Base-by-base conservation (phyloP, 176 grass and related monocot genomes). In the Ensete ventricosum region DNA sequence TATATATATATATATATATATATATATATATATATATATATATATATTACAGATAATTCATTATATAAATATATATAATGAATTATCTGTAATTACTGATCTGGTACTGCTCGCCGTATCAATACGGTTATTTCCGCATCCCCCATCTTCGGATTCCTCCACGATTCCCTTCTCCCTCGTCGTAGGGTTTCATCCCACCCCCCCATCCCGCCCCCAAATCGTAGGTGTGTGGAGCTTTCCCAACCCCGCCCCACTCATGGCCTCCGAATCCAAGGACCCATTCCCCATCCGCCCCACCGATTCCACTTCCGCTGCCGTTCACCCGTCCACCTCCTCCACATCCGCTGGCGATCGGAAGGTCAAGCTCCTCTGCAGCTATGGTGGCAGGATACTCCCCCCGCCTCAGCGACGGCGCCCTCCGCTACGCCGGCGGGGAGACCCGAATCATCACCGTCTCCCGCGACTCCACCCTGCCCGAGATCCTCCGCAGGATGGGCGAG, bases 381-480 rank as follows among this genome's bases (percentile, higher is more conserved):
- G 94, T 53, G 94, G 94, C 7, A 88, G 84, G 75, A 93, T 98
- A 83, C 88, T 98, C 22, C 94, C 94, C 90, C 65, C 90, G 94
- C 5, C 94, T 88, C 4, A 89, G 85, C 72, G 94, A 98, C 80
- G 90, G 94, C 62, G 81, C 86, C 54, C 84, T 98, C 81, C 88
- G 94, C 12, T 98, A 91, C 86, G 94, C 82, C 49, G 94, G 94
- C 54, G 94, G 94, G 43, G 90, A 98, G 83, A 93, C 94, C 60
- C 90, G 94, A 75, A 93, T 98, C 83, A 75, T 98, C 72, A 87
- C 90, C 74, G 69, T 98, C 54, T 75, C 81, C 59, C 90, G 86
- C 13, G 81, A 83, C 48, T 78, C 85, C 52, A 26, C 86, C 26
- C 78, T 98, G 3, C 83, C 66, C 21, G 84, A 89, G 20, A 74